Conservation (phyloP, 2,329 filamentous ascomycete species). For the Fulvia fulva region DNA sequence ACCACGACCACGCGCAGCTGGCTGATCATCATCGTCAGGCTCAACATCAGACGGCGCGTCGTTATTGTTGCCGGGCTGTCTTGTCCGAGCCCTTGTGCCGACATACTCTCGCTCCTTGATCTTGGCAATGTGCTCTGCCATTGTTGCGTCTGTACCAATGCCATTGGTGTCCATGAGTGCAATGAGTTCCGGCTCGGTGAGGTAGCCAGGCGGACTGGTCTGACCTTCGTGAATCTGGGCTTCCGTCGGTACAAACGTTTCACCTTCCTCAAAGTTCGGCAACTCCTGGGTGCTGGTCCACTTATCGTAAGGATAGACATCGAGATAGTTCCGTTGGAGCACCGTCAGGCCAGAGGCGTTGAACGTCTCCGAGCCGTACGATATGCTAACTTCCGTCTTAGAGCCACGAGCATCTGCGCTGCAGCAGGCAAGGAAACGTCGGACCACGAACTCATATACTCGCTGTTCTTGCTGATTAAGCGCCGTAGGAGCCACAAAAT, state of each 20-base stretch:
- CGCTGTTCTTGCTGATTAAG: constrained; percentile 62
- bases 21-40: constrained; percentile 35
- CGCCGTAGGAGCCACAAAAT: constrained; percentile 63
- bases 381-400: constrained; percentile 77
- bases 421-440: constrained; percentile 91
- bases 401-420: constrained; percentile 88
- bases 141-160: constrained; percentile 96
- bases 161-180: constrained; percentile 97
- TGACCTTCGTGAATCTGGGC: constrained; percentile 88
- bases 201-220: constrained; percentile 75
- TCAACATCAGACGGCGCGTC: constrained; percentile 35
- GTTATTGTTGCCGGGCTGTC: constrained; percentile 19
- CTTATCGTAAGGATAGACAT: constrained; percentile 93
- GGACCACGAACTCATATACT: constrained; percentile 88
- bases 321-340: constrained; percentile 83
- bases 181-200: constrained; percentile 94
- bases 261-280: constrained; percentile 73
- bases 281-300: constrained; percentile 86
- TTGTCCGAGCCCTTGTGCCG: constrained; percentile 54
- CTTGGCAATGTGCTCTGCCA: constrained; percentile 97
- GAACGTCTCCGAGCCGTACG: constrained; percentile 80
- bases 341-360: constrained; percentile 79
- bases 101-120: constrained; percentile 90
- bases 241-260: constrained; percentile 82
- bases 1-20: constrained; percentile 30